Evolutionary conservation across 2,329 filamentous ascomycete species (phyloP).

Genomic region (Paecilomyces fulvus): DNA sequence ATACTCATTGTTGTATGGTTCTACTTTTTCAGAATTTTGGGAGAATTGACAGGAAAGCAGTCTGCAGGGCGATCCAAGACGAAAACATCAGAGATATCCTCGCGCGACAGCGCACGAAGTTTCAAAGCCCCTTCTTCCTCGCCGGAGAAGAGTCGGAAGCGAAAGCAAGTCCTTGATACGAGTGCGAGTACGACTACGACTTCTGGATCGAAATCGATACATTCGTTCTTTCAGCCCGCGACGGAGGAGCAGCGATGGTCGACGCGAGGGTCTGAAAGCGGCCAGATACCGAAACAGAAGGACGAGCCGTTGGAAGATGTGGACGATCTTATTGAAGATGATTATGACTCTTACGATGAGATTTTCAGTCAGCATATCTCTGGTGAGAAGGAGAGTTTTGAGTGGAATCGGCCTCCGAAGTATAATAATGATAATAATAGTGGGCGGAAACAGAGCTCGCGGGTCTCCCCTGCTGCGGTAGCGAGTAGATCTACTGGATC

Average conservation of each 20-base stretch:
- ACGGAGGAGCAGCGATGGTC: conserved; percentile 33
- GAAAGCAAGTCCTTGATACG: conserved; percentile 4
- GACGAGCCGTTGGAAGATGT: conserved; percentile 13
- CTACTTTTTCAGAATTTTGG: too few relatives aligned
- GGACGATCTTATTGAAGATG: conserved; percentile 33
- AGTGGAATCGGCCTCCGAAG: background rate
- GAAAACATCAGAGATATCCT: background rate
- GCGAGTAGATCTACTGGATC: background rate
- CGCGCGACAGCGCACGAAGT: background rate
- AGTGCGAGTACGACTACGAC: conserved; percentile 1
- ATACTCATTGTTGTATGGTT: too few relatives aligned
- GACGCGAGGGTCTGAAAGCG: conserved; percentile 16
- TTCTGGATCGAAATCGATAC: conserved; percentile 26
- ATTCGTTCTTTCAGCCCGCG: conserved; percentile 34
- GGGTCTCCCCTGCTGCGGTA: background rate
- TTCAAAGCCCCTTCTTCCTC: conserved; percentile 18
- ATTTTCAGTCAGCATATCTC: conserved; percentile 26
- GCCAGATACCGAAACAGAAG: conserved; percentile 7
- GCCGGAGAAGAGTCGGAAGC: conserved; percentile 24
- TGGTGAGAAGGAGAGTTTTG: conserved; percentile 9
- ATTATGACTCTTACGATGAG: conserved; percentile 31
- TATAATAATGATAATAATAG: conserved; percentile 1
- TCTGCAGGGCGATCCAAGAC: too few relatives aligned
- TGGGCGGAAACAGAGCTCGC: conserved; percentile 2
- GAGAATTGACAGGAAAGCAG: too few relatives aligned